Conservation (phyloP, 768 basidiomycete species). For the Kondoa malvinella region DNA sequence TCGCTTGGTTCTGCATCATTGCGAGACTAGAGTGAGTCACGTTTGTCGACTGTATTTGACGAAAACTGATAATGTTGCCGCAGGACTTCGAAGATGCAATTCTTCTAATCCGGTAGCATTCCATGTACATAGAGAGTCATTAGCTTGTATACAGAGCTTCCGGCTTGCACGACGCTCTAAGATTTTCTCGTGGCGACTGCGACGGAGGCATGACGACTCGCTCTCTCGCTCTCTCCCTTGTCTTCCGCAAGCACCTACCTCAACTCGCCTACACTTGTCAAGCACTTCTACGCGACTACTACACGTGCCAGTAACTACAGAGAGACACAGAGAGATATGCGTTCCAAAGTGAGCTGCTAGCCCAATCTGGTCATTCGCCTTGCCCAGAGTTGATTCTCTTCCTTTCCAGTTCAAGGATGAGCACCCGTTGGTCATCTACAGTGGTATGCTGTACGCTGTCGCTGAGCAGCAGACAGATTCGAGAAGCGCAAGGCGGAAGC, state of each 20-base stretch:
- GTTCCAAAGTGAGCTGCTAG: not conserved
- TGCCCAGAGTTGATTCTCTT: not conserved
- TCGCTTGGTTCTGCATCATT: not conserved
- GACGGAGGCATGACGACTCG: no score
- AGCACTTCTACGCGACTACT: no score
- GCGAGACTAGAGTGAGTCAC: not conserved
- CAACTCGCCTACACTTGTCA: not conserved
- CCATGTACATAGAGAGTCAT: no score
- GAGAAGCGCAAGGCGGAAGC: conserved; percentile 16
- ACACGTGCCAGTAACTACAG: no score
- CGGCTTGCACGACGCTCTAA: no score
- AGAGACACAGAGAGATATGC: not conserved
- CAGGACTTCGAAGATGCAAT: not conserved
- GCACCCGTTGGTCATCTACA: not conserved
- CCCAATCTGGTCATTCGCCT: not conserved
- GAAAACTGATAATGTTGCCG: no score
- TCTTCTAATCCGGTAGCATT: no score
- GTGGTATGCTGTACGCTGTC: not conserved
- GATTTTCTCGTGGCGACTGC: no score
- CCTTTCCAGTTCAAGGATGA: conserved; percentile 5
- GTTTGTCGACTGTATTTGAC: no score
- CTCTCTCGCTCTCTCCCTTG: not conserved
- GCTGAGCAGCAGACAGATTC: not conserved
- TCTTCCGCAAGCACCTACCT: not conserved
- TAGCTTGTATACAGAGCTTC: no score